phyloP scores from a whole-genome alignment of 2,329 filamentous ascomycete species.

The Alternaria dauci region DNA sequence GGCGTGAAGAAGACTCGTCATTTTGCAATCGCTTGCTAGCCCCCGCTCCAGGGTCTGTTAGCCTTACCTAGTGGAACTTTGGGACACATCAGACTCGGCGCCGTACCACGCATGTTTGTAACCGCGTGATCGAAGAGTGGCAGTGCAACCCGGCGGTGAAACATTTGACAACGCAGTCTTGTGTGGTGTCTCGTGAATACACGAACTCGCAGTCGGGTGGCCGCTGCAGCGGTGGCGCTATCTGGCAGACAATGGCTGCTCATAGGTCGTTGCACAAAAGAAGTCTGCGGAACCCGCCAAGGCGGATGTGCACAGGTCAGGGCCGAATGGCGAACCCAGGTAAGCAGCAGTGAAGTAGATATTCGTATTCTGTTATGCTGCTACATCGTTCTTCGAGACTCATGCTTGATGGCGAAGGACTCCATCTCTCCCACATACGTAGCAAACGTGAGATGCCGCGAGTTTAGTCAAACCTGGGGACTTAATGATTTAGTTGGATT shows the following conservation, averaged over 20 bases:
- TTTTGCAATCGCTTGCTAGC: slow-evolving; percentile 3
- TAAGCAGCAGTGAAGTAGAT: background rate
- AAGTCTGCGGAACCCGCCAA: slow-evolving; percentile 6
- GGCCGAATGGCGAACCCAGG: background rate
- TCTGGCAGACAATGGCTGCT: slow-evolving; percentile 16
- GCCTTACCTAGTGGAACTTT: slow-evolving; percentile 19
- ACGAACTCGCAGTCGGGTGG: slow-evolving; percentile 2
- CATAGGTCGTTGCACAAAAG: slow-evolving; percentile 9
- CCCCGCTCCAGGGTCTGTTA: background rate
- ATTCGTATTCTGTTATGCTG: background rate
- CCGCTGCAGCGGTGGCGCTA: slow-evolving; percentile 13
- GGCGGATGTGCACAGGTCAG: background rate
- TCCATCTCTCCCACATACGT: background rate
- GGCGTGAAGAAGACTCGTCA: slow-evolving; percentile 6
- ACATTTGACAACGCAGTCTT: slow-evolving; percentile 37
- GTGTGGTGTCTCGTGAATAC: slow-evolving; percentile 6
- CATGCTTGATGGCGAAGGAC: background rate
- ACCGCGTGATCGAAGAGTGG: slow-evolving; percentile 25
- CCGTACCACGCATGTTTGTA: slow-evolving; percentile 30
- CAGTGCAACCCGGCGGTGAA: slow-evolving; percentile 24
- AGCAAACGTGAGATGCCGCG: background rate
- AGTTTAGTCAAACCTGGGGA: background rate
- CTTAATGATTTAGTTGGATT: background rate
- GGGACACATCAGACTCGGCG: slow-evolving; percentile 26
- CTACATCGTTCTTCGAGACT: background rate